These are phyloP conservation scores for Aspergillus sp. DNA, from an alignment of 2,329 filamentous ascomycete genomes.

Conservation along the genomic window DNA sequence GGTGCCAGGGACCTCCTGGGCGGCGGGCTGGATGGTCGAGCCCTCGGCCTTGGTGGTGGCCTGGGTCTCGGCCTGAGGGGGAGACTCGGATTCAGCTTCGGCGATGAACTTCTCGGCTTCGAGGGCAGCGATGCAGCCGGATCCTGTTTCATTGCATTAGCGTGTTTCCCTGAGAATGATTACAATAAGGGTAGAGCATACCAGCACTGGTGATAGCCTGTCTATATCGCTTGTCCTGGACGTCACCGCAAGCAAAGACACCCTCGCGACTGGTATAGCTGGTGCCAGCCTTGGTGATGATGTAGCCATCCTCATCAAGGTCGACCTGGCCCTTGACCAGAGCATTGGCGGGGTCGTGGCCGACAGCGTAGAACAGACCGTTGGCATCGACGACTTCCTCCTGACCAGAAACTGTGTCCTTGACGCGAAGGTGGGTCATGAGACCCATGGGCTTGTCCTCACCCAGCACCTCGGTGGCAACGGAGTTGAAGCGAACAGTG, in stretches of 20 bases:
- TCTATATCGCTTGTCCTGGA: conserved; percentile 96
- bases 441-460: conserved; percentile 66
- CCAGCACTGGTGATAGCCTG: conserved; percentile 97
- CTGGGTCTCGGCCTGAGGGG: conserved; percentile 35
- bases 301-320: conserved; percentile 83
- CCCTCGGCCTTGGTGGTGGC: conserved; percentile 43
- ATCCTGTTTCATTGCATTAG: conserved; percentile 49
- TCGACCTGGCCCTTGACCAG: conserved; percentile 87
- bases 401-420: conserved; percentile 67
- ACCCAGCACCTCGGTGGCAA: conserved; percentile 75
- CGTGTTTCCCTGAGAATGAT: not conserved
- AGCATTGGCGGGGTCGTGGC: conserved; percentile 87
- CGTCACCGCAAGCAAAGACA: conserved; percentile 93
- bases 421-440: conserved; percentile 81
- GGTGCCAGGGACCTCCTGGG: conserved; percentile 25
- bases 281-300: conserved; percentile 81
- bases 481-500: conserved; percentile 78
- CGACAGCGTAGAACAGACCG: conserved; percentile 94
- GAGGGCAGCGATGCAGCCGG: conserved; percentile 89
- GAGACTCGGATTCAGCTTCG: conserved; percentile 54
- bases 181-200: conserved; percentile 41
- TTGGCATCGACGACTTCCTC: conserved; percentile 82
- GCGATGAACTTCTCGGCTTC: conserved; percentile 91
- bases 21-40: conserved; percentile 27
- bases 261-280: conserved; percentile 82